Evolutionary conservation across 345 rosid species (phyloP).

Genomic region (Brassica rapa): DNA sequence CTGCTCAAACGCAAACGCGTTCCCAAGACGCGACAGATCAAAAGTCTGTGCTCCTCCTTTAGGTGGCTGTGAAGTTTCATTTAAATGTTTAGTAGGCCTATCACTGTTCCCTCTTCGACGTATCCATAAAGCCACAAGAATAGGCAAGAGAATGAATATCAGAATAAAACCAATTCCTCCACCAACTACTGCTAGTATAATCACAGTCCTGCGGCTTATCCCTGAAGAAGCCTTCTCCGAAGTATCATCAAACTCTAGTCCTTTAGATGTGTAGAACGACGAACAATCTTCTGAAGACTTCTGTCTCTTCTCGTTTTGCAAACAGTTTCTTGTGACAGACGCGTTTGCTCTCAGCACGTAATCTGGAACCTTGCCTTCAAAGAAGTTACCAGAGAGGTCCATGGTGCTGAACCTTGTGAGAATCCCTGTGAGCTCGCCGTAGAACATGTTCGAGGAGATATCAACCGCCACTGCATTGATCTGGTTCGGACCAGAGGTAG

Average conservation of each 20-base stretch:
- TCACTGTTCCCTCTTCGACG: slow-evolving; percentile 53
- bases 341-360: slow-evolving; percentile 48
- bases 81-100: slow-evolving; percentile 58
- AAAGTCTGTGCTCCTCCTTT: slow-evolving; percentile 49
- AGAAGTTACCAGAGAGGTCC: slow-evolving; percentile 77
- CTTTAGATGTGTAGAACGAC: slow-evolving; percentile 61
- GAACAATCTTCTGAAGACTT: slow-evolving; percentile 57
- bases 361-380: slow-evolving; percentile 77
- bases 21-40: slow-evolving; percentile 71
- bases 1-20: slow-evolving; percentile 70
- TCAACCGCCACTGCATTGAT: slow-evolving; percentile 46
- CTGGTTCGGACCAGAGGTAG: slow-evolving; percentile 40
- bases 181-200: slow-evolving; percentile 63
- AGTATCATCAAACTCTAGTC: slow-evolving; percentile 66
- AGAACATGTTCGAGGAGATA: slow-evolving; percentile 71
- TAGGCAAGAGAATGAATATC: slow-evolving; percentile 43
- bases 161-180: slow-evolving; percentile 65
- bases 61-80: slow-evolving; percentile 51
- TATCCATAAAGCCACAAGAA: slow-evolving; percentile 50
- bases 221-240: slow-evolving; percentile 38
- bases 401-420: slow-evolving; percentile 51
- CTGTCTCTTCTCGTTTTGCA: slow-evolving; percentile 57
- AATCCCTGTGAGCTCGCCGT: slow-evolving; percentile 58
- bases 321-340: slow-evolving; percentile 70
- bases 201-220: slow-evolving; percentile 46